Conservation (phyloP, 176 grass and related monocot species). For the Aegilops tauschii region DNA sequence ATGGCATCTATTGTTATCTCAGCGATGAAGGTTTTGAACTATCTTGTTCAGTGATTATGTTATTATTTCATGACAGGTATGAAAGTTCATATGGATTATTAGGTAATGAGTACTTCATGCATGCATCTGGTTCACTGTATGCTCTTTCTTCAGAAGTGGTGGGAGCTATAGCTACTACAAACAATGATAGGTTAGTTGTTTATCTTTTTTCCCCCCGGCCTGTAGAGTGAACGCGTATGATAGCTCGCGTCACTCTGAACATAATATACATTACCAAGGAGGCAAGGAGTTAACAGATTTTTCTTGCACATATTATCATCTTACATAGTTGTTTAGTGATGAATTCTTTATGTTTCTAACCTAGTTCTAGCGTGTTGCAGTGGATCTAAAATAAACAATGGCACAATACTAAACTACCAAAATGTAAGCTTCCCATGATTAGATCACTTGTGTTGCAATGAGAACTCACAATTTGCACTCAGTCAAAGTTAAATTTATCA, state of each 20-base stretch:
- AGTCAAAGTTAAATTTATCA: conserved; percentile 1
- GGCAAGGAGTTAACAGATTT: neutral
- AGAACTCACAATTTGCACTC: neutral
- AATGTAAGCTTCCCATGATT: neutral
- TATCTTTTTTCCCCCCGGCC: no score
- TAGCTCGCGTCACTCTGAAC: neutral
- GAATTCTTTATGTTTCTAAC: neutral
- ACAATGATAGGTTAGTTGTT: conserved; percentile 68
- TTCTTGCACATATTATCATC: neutral
- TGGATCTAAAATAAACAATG: neutral
- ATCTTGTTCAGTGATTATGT: conserved; percentile 15
- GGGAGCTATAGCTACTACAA: conserved; percentile 60
- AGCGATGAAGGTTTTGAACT: neutral
- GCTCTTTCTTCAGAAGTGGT: conserved; percentile 86
- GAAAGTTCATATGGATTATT: conserved; percentile 88
- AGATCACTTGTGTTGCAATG: neutral
- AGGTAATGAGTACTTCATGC: conserved; percentile 82
- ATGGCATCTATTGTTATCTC: neutral
- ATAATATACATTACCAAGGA: neutral
- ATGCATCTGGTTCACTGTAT: conserved; percentile 84
- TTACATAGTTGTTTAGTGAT: neutral
- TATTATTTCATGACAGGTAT: conserved; percentile 50
- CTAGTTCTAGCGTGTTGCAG: neutral
- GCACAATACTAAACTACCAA: neutral
- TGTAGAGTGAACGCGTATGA: neutral